These are phyloP conservation scores for Magnaporthiopsis poae DNA, from an alignment of 2,329 filamentous ascomycete species.

Conservation along the genomic window DNA sequence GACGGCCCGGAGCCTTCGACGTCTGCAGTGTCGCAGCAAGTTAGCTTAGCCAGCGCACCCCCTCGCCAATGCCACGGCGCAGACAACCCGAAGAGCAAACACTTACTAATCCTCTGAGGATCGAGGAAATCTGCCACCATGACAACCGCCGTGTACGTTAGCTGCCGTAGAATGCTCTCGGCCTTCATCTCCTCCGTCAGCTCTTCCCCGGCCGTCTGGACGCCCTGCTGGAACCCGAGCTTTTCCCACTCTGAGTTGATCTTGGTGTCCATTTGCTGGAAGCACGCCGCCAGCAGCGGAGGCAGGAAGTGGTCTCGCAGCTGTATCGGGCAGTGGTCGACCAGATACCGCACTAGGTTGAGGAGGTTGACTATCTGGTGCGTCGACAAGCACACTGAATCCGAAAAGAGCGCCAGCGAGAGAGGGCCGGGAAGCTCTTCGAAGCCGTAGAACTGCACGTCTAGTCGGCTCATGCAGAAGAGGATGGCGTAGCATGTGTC, in stretches of 20 bases:
- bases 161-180: slow-evolving; percentile 84
- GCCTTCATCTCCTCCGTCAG: slow-evolving; percentile 95
- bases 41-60: background rate
- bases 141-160: slow-evolving; percentile 84
- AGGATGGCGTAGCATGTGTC: slow-evolving; percentile 92
- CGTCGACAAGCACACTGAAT: slow-evolving; percentile 73
- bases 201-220: slow-evolving; percentile 61
- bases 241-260: slow-evolving; percentile 79
- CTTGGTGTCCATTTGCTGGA: slow-evolving; percentile 77
- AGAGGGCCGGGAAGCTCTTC: slow-evolving; percentile 71
- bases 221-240: slow-evolving; percentile 53
- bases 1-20: slow-evolving; percentile 14
- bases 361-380: slow-evolving; percentile 92
- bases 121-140: slow-evolving; percentile 86
- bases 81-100: background rate
- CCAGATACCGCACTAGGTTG: slow-evolving; percentile 76
- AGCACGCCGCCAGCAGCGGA: slow-evolving; percentile 70
- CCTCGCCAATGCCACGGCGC: no score
- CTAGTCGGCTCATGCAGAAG: slow-evolving; percentile 82
- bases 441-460: slow-evolving; percentile 84
- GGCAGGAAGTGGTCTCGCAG: slow-evolving; percentile 73
- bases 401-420: slow-evolving; percentile 71
- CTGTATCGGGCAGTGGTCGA: slow-evolving; percentile 81
- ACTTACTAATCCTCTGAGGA: slow-evolving; percentile 55
- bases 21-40: background rate